Evolutionary conservation across 148 eudicot genomes (phyloP).

Genomic region (Cornus controversa): DNA sequence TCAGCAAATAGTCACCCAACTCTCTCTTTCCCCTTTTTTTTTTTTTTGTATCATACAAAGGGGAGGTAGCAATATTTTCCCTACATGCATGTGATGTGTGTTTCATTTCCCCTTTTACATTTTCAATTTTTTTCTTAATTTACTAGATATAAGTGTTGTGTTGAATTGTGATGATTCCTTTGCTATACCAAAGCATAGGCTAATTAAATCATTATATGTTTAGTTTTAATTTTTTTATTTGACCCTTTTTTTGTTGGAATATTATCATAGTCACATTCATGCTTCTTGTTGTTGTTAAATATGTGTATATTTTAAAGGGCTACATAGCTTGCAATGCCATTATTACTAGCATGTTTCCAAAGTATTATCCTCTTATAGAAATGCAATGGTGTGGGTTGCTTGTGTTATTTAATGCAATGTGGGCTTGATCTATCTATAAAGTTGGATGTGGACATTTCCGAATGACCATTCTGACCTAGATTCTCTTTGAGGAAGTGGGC

Average conservation of each 20-base stretch:
- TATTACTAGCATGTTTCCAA: conserved; percentile 25
- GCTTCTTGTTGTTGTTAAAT: background rate
- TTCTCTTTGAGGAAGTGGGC: no score
- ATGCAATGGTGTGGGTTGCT: background rate
- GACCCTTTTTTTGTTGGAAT: background rate
- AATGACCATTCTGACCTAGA: no score
- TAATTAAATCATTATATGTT: conserved; percentile 9
- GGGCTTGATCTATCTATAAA: conserved; percentile 10
- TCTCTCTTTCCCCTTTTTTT: background rate
- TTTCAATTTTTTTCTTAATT: background rate
- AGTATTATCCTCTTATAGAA: background rate
- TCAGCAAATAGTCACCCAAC: background rate
- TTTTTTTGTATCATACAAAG: conserved; percentile 33
- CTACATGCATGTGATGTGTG: conserved; percentile 34
- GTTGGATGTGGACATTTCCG: no score
- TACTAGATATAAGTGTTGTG: conserved; percentile 26
- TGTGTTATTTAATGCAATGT: conserved; percentile 9
- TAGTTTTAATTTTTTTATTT: background rate
- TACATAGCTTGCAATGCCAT: conserved; percentile 5
- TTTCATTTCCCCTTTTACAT: conserved; percentile 9
- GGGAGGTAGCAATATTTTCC: conserved; percentile 21
- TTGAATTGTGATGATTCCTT: conserved; percentile 34
- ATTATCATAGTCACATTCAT: background rate
- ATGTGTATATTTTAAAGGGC: background rate
- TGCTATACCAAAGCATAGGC: conserved; percentile 24